Conservation (phyloP, 257 asterid genomes). For the Capsicum baccatum region DNA sequence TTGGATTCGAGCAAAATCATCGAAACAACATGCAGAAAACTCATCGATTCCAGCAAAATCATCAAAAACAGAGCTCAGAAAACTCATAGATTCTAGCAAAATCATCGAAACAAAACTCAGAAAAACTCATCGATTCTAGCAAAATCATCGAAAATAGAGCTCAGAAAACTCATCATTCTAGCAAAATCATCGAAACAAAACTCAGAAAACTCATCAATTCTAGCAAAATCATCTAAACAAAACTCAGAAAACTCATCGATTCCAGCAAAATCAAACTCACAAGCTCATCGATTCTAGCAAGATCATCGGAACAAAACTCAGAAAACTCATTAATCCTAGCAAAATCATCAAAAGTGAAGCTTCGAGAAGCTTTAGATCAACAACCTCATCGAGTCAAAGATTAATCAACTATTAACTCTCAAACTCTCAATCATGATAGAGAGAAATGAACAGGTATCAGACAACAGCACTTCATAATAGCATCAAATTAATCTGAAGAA, state of each 20-base stretch:
- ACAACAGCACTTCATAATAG: neutral
- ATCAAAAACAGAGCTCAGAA: no score
- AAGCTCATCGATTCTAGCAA: no score
- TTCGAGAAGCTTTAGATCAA: neutral
- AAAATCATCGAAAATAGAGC: neutral
- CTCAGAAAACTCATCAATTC: no score
- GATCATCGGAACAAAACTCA: neutral
- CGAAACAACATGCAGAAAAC: no score
- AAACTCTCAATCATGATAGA: neutral
- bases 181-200: neutral
- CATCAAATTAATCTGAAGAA: neutral
- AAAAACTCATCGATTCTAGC: constrained; percentile 1
- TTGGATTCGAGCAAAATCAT: no score
- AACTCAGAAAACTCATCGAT: no score
- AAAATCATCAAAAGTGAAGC: neutral
- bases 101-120: neutral
- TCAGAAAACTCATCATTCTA: constrained; percentile 11
- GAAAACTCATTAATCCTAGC: neutral
- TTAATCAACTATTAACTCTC: neutral
- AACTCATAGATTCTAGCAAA: no score
- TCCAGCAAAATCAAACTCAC: no score
- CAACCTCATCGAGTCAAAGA: constrained; percentile 13
- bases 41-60: no score
- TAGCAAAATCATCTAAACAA: no score
- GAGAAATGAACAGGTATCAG: neutral